phyloP scores from a whole-genome alignment of 1,139 yeast species.

The Lodderomyces pseudojiufengensis region DNA sequence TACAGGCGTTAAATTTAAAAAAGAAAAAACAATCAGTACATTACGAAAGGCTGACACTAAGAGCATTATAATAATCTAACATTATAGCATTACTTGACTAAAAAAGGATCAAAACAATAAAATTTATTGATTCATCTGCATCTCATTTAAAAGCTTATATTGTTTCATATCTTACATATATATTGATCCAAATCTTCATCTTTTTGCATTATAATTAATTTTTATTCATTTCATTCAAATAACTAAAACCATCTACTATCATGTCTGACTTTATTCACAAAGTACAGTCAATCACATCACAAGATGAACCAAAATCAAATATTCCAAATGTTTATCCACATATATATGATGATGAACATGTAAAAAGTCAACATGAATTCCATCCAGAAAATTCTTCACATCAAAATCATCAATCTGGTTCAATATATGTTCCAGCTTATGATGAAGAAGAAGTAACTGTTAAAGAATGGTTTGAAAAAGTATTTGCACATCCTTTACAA shows the following conservation, averaged over 20 bases:
- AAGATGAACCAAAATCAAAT: conserved; percentile 16
- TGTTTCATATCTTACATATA: not conserved
- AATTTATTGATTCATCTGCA: not conserved
- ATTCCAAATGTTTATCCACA: conserved; percentile 20
- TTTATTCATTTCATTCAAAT: not conserved
- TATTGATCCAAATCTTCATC: too few species aligned
- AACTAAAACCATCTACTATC: not conserved
- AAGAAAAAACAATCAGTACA: too few species aligned
- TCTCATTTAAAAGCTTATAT: not conserved
- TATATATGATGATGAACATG: conserved; percentile 2
- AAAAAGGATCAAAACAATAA: too few species aligned
- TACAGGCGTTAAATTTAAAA: too few species aligned
- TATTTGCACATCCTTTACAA: conserved; percentile 39
- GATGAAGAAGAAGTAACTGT: conserved; percentile 42
- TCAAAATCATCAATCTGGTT: conserved; percentile 2
- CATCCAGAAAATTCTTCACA: conserved; percentile 7
- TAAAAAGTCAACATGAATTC: conserved; percentile 13
- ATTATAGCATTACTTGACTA: too few species aligned
- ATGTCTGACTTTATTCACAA: conserved; percentile 13
- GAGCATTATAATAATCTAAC: too few species aligned
- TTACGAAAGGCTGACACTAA: too few species aligned
- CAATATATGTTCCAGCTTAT: conserved; percentile 34
- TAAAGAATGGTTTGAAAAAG: conserved; percentile 39
- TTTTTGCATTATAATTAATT: too few species aligned
- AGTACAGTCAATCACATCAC: conserved; percentile 12